Evolutionary conservation across 2,329 filamentous ascomycete genomes (phyloP), one percentile per base, ranked within the genome.

Genomic region (Ambrosiella xylebori): DNA sequence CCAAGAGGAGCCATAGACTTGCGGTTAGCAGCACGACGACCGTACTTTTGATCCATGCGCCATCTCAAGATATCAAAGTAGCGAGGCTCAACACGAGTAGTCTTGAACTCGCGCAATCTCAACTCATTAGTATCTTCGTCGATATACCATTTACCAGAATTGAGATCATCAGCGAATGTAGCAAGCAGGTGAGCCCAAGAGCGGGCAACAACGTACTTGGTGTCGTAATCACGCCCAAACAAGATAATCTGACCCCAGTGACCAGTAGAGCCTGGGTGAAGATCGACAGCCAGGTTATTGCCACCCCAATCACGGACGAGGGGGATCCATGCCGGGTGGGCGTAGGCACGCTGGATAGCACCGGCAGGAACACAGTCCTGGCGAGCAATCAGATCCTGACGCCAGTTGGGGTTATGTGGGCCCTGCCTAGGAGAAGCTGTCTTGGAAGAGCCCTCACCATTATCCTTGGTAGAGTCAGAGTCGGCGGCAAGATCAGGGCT

Each of bases 221-320:
- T 95, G 68, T 98, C 93, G 71, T 95, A 98, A 72, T 98, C 93
- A 61, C 93, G 88, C 55, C 93, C 93, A 69, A 95, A 96, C 61
- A 98, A 78, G 65, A 98, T 95, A 63, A 98, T 82, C 69, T 98
- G 93, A 57, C 93, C 93, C 91, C 93, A 98, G 68, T 84, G 86
- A 44, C 93, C 93, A 52, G 80, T 79, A 8, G 91, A 88, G 1
- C 93, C 93, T 19, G 93, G 93, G 6, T 90, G 88, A 60, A 98
- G 76, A 70, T 98, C 93, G 52, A 96, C 81, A 15, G 90, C 91
- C 66, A 98, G 77, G 74, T 95, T 94, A 79, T 98, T 98, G 70
- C 93, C 93, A 69, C 93, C 93, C 93, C 93, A 98, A 70, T 98
- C 93, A 64, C 93, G 86, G 60, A 90, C 91, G 39, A 98, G 75